phyloP scores from a whole-genome alignment of 495 filamentous ascomycete genomes.

The Aspergillus baeticus region DNA sequence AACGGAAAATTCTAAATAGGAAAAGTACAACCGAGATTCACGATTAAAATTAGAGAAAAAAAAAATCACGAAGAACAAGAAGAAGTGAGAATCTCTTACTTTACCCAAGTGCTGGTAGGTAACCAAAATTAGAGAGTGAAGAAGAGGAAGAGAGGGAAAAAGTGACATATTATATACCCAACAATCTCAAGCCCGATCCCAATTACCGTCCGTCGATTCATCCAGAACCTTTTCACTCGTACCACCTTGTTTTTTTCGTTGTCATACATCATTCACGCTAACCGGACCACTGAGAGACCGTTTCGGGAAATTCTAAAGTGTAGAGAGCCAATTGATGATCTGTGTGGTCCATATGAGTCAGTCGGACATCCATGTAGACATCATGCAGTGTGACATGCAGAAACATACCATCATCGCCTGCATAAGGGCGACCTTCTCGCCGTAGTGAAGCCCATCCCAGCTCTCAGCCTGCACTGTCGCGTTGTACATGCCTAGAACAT shows the following conservation, averaged over 20 bases:
- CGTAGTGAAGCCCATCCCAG: conserved; percentile 43
- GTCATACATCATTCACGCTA: background rate
- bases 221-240: background rate
- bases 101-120: too few species aligned
- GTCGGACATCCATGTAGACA: conserved; percentile 5
- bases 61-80: too few species aligned
- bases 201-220: too few species aligned
- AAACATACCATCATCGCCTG: conserved; percentile 51
- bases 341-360: conserved; percentile 9
- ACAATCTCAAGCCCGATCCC: too few species aligned
- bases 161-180: too few species aligned
- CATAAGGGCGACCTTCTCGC: conserved; percentile 43
- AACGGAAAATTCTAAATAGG: too few species aligned
- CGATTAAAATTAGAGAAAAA: too few species aligned
- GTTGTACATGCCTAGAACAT: conserved; percentile 49
- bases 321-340: conserved; percentile 46
- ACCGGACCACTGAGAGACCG: background rate
- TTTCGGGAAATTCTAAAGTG: conserved; percentile 20
- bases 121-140: too few species aligned
- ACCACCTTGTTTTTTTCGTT: background rate
- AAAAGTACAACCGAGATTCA: too few species aligned
- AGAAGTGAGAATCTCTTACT: too few species aligned
- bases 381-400: conserved; percentile 4
- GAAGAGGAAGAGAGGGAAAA: too few species aligned
- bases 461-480: conserved; percentile 44